Conservation (phyloP, 2,329 filamentous ascomycete species). For the Ophiostoma himal-ulmi region DNA sequence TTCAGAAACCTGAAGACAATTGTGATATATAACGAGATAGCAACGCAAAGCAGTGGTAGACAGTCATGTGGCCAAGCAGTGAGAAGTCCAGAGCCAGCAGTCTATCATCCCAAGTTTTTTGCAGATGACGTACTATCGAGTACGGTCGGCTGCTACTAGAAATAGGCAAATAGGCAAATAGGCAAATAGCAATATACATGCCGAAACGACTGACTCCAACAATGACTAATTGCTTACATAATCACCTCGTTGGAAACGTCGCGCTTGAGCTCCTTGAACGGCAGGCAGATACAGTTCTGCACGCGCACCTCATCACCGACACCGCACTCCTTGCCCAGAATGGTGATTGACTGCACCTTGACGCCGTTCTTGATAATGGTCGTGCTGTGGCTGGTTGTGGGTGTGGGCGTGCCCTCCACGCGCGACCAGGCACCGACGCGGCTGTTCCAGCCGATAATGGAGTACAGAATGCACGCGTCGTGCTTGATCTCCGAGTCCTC, state of each 20-base stretch:
- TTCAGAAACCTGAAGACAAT: neutral
- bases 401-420: slow-evolving; percentile 89
- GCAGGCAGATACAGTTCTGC: slow-evolving; percentile 96
- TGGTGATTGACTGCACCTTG: slow-evolving; percentile 98
- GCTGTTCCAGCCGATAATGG: slow-evolving; percentile 95
- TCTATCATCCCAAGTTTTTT: neutral
- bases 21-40: slow-evolving; percentile 7
- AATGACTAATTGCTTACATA: slow-evolving; percentile 56
- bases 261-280: slow-evolving; percentile 96
- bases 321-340: slow-evolving; percentile 89
- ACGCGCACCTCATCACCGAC: slow-evolving; percentile 93
- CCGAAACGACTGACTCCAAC: too few species aligned
- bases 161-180: neutral
- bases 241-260: slow-evolving; percentile 85
- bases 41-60: neutral
- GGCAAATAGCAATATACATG: neutral
- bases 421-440: slow-evolving; percentile 96
- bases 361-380: slow-evolving; percentile 96
- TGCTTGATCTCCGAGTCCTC: slow-evolving; percentile 96
- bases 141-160: neutral
- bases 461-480: slow-evolving; percentile 90
- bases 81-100: neutral
- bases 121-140: neutral
- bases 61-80: neutral
- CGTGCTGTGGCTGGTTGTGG: slow-evolving; percentile 80